These are phyloP conservation scores for Eucalyptus marginata DNA, from an alignment of 345 rosid species.

Conservation along the genomic window DNA sequence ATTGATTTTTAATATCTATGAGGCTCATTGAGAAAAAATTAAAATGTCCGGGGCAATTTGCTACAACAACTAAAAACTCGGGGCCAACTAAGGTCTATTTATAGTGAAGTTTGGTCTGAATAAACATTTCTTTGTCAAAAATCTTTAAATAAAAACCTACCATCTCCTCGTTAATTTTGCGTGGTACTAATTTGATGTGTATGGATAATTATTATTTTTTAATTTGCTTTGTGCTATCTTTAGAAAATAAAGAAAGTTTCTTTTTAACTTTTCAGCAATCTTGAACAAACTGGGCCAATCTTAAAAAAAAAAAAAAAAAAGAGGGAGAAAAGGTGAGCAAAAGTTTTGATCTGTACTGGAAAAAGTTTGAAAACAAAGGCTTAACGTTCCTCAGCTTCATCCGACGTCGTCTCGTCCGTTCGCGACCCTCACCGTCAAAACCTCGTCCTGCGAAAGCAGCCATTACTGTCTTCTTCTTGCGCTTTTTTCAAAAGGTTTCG, in stretches of 20 bases:
- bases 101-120: neutral
- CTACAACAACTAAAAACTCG: rapidly evolving
- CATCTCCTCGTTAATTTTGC: rapidly evolving
- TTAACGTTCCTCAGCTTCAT: neutral
- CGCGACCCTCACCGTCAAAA: neutral
- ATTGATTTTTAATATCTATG: neutral
- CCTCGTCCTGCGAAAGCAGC: neutral
- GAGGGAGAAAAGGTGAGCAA: neutral
- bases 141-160: neutral
- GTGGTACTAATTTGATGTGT: rapidly evolving
- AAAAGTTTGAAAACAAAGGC: neutral
- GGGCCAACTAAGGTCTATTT: neutral
- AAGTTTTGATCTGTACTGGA: neutral
- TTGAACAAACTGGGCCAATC: neutral
- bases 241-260: neutral
- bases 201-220: neutral
- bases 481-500: neutral
- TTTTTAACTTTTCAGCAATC: neutral
- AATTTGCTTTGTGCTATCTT: neutral
- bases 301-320: neutral
- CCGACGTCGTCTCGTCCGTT: neutral
- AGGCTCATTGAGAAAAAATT: neutral
- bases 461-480: neutral
- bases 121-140: neutral
- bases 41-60: rapidly evolving